These are phyloP conservation scores for Acanthamoeba royreba DNA, from an alignment of 208 protist species.

Conservation along the genomic window DNA sequence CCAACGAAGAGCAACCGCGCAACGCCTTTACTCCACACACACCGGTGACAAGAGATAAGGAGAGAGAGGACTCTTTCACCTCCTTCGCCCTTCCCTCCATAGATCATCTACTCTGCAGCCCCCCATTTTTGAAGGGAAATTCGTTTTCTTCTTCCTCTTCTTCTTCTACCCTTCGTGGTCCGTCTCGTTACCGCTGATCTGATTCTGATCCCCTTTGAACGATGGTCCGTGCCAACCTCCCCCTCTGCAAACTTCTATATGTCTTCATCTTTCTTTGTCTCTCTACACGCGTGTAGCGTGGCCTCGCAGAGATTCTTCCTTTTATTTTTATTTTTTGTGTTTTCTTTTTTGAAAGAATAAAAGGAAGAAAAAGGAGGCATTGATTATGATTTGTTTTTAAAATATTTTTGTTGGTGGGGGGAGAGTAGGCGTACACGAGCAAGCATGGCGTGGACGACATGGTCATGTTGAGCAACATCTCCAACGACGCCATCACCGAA, in stretches of 20 bases:
- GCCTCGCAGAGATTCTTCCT: background rate
- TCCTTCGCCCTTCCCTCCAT: no score
- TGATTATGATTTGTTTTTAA: background rate
- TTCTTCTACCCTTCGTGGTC: background rate
- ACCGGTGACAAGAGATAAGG: no score
- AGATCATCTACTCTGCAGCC: no score
- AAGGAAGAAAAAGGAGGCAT: no score
- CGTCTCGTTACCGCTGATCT: background rate
- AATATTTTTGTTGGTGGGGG: background rate
- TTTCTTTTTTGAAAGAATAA: no score
- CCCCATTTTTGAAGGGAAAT: no score
- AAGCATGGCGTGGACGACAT: slow-evolving; percentile 84
- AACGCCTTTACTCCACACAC: no score
- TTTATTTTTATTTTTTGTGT: background rate
- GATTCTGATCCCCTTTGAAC: background rate
- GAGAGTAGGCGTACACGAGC: background rate
- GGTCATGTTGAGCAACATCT: slow-evolving; percentile 83
- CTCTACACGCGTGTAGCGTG: background rate
- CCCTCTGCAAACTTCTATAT: background rate
- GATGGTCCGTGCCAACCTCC: background rate
- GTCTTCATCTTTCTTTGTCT: background rate
- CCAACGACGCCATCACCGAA: slow-evolving; percentile 81
- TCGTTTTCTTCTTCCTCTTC: background rate
- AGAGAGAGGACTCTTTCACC: no score
- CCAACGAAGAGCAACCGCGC: no score